Evolutionary conservation across 306 rosid species (phyloP), one percentile per base, ranked within the genome.

Genomic region (Sphenostylis stenocarpa): DNA sequence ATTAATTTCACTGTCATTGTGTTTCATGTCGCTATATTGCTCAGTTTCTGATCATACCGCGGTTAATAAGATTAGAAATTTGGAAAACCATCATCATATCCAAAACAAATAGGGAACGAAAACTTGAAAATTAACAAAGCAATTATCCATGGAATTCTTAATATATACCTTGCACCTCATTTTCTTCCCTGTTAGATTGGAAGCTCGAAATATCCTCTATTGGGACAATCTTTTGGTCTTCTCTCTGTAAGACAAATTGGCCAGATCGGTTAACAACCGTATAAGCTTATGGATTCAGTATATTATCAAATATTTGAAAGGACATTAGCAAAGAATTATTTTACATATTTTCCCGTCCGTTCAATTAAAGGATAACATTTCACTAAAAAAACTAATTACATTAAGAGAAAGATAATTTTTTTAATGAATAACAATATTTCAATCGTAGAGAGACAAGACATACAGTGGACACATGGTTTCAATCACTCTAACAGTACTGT

Each of bases 191-290:
- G 52, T 33, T 79, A 38, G 68, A 58, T 65, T 75, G 96, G 75
- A 85, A 88, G 80, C 81, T 70, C 39, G 94, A 78, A 67, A 88
- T 85, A 67, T 85, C 86, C 77, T 91, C 88, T 16, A 88, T 81
- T 5, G 95, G 91, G 53, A 91, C 85, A 72, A 90, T 51, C 84
- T 89, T 91, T 72, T 81, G 93, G 44, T 91, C 94, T 73, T 88
- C 97, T 78, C 67, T 87, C 98, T 94, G 84, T 60, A 7, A 20
- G 10, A 28, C 11, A 38, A 60, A 60, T 2, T 15, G 21, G 10
- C 2, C n/a, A 81, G 11, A 28, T 26, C 28, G 28, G 2, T 41
- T 41, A 64, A 51, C 12, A 81, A 26, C 28, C 28, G 2, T 26
- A 26, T 26, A 26, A 55, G 10, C 4, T 19, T 31, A n/a, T 3